Percentiles rank a stretch among this genome's conserved stretches.
Conservation (phyloP, 2,329 filamentous ascomycete genomes). For the Penicillium oxalicum region DNA sequence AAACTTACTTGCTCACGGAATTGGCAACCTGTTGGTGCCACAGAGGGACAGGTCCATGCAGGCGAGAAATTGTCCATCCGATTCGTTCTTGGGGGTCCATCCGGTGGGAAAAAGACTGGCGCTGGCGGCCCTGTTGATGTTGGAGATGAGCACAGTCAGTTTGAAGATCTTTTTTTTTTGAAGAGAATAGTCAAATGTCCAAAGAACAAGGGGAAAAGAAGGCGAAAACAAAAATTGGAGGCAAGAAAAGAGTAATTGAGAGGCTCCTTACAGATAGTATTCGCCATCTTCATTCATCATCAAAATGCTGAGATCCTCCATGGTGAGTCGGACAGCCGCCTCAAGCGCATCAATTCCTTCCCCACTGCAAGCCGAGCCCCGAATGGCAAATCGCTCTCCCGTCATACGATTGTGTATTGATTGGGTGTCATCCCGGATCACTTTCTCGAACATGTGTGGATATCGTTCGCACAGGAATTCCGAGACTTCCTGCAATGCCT, state of each 20-base stretch:
- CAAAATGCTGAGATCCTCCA: constrained; percentile 50
- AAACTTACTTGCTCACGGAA: constrained; percentile 38
- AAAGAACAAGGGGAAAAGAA: constrained; percentile 2
- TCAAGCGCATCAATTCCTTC: constrained; percentile 43
- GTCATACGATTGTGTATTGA: constrained; percentile 42
- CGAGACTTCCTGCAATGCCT: constrained; percentile 43
- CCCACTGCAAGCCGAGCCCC: constrained; percentile 18
- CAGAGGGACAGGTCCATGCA: constrained; percentile 44
- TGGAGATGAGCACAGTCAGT: background rate
- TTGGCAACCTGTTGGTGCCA: constrained; percentile 46
- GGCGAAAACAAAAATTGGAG: background rate
- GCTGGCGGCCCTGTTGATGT: constrained; percentile 39
- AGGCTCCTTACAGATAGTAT: constrained; percentile 42
- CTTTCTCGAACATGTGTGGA: constrained; percentile 39
- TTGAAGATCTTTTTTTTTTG: background rate
- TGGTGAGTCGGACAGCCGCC: constrained; percentile 44
- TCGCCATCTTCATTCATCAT: constrained; percentile 42
- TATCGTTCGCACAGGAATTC: constrained; percentile 42
- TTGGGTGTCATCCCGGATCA: constrained; percentile 19
- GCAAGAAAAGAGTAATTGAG: too few relatives aligned
- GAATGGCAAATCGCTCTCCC: constrained; percentile 39
- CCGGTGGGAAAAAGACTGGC: constrained; percentile 51
- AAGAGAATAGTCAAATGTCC: background rate
- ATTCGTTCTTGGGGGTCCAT: constrained; percentile 46
- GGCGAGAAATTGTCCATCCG: constrained; percentile 43